Percentiles rank a stretch among this genome's conserved stretches.
Evolutionary conservation across 1,284 basidiomycete genomes (phyloP).

Genomic region (Sanghuangporus baumii): DNA sequence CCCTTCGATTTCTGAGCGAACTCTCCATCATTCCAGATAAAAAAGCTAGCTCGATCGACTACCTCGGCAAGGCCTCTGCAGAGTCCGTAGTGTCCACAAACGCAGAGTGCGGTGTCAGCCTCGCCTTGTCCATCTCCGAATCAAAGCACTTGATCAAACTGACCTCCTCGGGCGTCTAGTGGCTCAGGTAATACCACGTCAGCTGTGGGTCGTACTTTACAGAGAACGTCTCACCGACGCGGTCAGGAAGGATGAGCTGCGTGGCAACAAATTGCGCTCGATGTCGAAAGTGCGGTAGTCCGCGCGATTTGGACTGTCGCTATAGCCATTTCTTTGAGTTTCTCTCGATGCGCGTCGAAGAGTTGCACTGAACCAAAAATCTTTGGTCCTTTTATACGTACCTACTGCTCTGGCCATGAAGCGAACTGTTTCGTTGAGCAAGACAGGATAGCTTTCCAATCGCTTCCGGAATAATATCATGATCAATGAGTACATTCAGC

Average conservation of each 20-base stretch:
- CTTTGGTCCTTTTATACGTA: too few relatives aligned
- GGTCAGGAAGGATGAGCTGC: conserved; percentile 29
- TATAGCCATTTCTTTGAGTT: background rate
- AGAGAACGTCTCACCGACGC: conserved; percentile 33
- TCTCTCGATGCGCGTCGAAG: too few relatives aligned
- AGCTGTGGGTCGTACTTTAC: conserved; percentile 26
- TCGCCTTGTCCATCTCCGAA: conserved; percentile 33
- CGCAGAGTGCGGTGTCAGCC: conserved; percentile 42
- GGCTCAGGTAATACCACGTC: conserved; percentile 29
- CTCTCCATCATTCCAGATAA: conserved; percentile 20
- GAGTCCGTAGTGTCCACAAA: conserved; percentile 37
- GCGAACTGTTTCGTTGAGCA: too few relatives aligned
- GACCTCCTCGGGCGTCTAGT: conserved; percentile 26
- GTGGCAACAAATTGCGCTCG: conserved; percentile 31
- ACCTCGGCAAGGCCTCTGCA: conserved; percentile 33
- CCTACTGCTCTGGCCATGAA: too few relatives aligned
- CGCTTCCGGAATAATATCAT: too few relatives aligned
- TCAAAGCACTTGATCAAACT: conserved; percentile 32
- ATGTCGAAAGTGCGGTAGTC: conserved; percentile 38
- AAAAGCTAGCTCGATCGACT: conserved; percentile 41
- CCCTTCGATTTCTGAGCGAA: background rate
- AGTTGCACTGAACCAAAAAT: too few relatives aligned
- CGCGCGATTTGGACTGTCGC: conserved; percentile 11
- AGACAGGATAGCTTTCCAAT: too few relatives aligned
- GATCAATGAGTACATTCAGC: too few relatives aligned